These are phyloP conservation scores for Sporothrix protearum DNA, from an alignment of 2,329 filamentous ascomycete species.

Conservation along the genomic window DNA sequence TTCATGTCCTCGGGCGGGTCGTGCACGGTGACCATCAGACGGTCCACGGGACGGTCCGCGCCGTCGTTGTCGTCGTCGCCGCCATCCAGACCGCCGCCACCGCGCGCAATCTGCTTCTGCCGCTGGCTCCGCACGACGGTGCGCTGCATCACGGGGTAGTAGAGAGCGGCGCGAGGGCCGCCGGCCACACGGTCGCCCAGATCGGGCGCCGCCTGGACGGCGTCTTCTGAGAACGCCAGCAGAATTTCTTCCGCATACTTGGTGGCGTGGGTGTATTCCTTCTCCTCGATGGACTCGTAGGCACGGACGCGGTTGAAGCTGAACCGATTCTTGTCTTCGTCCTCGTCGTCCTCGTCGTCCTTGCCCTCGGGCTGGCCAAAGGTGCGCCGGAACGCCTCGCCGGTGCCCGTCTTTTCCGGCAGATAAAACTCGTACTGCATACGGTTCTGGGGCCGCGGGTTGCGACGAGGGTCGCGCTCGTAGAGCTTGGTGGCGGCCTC, in stretches of 20 bases:
- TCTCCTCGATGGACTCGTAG: conserved; percentile 61
- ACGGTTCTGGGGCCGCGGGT: conserved; percentile 54
- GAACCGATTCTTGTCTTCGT: conserved; percentile 50
- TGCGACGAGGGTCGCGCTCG: conserved; percentile 54
- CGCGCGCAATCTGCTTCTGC: conserved; percentile 59
- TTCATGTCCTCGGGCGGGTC: conserved; percentile 54
- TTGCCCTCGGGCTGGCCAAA: conserved; percentile 57
- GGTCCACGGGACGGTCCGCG: conserved; percentile 49
- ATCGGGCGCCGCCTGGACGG: conserved; percentile 32
- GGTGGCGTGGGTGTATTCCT: conserved; percentile 52
- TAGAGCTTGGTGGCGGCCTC: conserved; percentile 51
- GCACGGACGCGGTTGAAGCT: conserved; percentile 59
- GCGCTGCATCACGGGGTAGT: conserved; percentile 66
- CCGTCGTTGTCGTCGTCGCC: conserved; percentile 31
- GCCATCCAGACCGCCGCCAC: conserved; percentile 41
- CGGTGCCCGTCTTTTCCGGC: conserved; percentile 46
- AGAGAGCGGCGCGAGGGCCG: conserved; percentile 58
- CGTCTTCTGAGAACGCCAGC: conserved; percentile 54
- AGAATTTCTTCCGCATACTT: conserved; percentile 65
- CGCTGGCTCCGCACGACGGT: conserved; percentile 60
- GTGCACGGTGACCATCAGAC: conserved; percentile 53
- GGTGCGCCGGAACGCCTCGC: conserved; percentile 56
- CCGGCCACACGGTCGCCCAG: conserved; percentile 40
- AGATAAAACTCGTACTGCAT: conserved; percentile 68
- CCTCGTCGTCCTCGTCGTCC: conserved; percentile 45